Conservation (phyloP, 2,329 filamentous ascomycete species). For the Ceratocystis diversiconidia region DNA sequence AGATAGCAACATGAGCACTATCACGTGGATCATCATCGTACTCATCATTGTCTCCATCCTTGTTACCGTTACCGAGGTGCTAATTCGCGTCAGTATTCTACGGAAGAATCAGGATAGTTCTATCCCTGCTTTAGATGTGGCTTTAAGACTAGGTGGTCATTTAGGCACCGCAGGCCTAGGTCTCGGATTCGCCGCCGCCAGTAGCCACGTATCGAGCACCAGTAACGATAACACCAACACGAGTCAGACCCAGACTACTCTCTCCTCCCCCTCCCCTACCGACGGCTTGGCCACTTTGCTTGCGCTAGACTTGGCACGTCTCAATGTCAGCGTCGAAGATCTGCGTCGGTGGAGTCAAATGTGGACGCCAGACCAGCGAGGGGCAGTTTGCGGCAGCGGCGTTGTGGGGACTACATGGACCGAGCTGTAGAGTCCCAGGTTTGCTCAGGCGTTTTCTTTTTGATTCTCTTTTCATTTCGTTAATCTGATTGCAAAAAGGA, state of each 20-base stretch:
- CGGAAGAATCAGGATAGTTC: constrained; percentile 24
- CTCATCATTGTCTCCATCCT: constrained; percentile 83
- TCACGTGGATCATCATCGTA: constrained; percentile 97
- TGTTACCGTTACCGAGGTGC: constrained; percentile 81
- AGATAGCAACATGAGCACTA: constrained; percentile 86
- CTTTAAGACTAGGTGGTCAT: too few relatives aligned
- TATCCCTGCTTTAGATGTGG: too few relatives aligned
- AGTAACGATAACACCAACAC: constrained; percentile 11
- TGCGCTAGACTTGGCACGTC: constrained; percentile 40
- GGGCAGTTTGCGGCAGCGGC: constrained; percentile 18
- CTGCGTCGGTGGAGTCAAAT: constrained; percentile 21
- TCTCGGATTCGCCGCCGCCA: background rate
- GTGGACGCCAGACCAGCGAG: constrained; percentile 20
- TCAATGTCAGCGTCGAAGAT: constrained; percentile 39
- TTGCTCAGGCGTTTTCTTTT: background rate
- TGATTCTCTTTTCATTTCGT: background rate
- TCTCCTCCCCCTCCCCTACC: constrained; percentile 18
- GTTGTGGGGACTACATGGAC: constrained; percentile 10
- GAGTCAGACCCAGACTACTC: too few relatives aligned
- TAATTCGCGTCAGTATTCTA: constrained; percentile 69
- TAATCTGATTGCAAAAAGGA: background rate
- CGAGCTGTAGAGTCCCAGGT: constrained; percentile 4
- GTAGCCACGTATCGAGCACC: constrained; percentile 25
- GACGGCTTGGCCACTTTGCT: constrained; percentile 31
- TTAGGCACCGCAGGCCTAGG: too few relatives aligned